Base-by-base conservation (phyloP, 2,329 filamentous ascomycete genomes). In the Ophiocordyceps sinensis region DNA sequence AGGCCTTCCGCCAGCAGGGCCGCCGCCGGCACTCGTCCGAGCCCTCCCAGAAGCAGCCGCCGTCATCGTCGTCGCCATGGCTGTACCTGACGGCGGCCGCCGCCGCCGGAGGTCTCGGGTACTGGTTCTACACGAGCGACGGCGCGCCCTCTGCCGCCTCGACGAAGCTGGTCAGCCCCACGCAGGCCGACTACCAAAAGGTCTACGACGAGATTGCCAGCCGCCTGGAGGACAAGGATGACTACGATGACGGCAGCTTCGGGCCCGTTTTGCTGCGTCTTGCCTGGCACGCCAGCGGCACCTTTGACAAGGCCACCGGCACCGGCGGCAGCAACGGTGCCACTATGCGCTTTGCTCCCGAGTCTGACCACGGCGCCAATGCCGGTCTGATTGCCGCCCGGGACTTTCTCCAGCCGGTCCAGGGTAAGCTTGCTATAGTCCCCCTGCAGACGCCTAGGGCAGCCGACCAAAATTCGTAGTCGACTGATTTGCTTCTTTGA, bases 181-280 rank as follows among this genome's bases (percentile, higher is more conserved):
- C 75, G 56, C 77, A 82, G 65, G 79, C 82, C 53, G 87, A 98
- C 65, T 96, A 94, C 71, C 87, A 95, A 71, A 82, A 85, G 64
- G 85, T 96, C 41, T 96, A 96, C 70, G 76, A 95, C 61, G 81
- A 80, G 57, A 79, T 96, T 53, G 88, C 89, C 42, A 65, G 70
- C 56, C 72, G 72, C 45, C 70, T 96, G 42, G 81, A 91, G 63
- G 85, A 95, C 66, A 79, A 94, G 59, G 85, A 91, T 53, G 82
- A 95, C 51, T 96, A 96, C 61, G 89, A 96, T 56, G 89, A 98
- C 62, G 89, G 91, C 52, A 91, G 83, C 68, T 96, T 93, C 60
- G 89, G 87, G 43, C 91, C 89, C 26, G 87, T 96, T 45, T 71
- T 96, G 43, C 67, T 96, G 48, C 79, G 89, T 55, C 75, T 96